Base-by-base conservation (phyloP, 257 asterid genomes). In the Coffea canephora region DNA sequence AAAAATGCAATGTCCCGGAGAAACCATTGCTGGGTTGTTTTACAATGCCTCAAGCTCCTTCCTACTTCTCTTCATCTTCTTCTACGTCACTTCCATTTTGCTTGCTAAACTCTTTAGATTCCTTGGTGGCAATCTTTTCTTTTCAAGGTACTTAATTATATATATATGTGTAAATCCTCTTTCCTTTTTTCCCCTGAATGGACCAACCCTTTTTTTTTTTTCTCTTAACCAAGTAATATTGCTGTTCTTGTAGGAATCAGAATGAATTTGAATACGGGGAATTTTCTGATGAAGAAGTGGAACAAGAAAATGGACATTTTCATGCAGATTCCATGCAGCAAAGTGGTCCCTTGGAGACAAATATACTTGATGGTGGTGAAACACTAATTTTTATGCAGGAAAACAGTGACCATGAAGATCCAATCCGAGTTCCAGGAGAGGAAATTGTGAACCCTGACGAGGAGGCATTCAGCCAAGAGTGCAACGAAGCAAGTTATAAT, bases 61-160 rank as follows among this genome's bases (percentile, higher is more conserved):
- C 82, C 87, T 86, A 46, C 97, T 94, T 52, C 87, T 94, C 84
- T 77, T 88, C 85, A 69, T 93, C 86, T 89, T 93, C 91, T 88
- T 92, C 85, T 91, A 94, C 73, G 69, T 91, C 91, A 86, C 93
- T 76, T 93, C 96, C 88, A 88, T 93, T 78, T 86, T 90, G 21
- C 95, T 94, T 70, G 84, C 91, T 75, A 88, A 87, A 74, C 62
- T 91, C 77, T 90, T 94, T 89, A 77, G 78, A 79, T 89, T 91
- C 83, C 84, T 93, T 69, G 98, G 97, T 54, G 98, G 92, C 83
- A 89, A 89, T 77, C 92, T 92, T 8, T 90, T 91, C 77, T 84
- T 86, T 87, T 91, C 82, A 78, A 93, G 98, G 98, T 93, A 71
- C 16, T 21, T 81, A 1, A 14, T 6, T 12, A 76, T n/a, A 13